These are phyloP conservation scores for Glycine soja DNA, from an alignment of 306 rosid species.

Conservation along the genomic window DNA sequence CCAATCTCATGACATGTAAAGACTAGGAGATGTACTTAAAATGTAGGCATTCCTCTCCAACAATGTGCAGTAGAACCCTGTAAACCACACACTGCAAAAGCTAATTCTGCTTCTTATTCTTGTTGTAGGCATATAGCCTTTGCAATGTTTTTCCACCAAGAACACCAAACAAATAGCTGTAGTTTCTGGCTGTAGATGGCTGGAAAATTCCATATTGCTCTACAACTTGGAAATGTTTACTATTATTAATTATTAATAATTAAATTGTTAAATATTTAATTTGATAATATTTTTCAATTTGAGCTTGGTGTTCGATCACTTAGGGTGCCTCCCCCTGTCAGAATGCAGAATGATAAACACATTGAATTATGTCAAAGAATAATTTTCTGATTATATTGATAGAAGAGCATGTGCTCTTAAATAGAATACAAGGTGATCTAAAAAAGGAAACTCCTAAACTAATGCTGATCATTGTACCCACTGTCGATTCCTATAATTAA, in stretches of 20 bases:
- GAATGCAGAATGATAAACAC: background rate
- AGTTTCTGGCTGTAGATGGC: background rate
- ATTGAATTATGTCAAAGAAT: no score
- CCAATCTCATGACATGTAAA: background rate
- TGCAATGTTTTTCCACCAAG: background rate
- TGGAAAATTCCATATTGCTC: background rate
- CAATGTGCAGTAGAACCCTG: constrained; percentile 17
- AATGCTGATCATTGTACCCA: no score
- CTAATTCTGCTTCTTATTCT: background rate
- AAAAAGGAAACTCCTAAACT: no score
- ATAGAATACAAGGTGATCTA: no score
- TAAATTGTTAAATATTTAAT: background rate
- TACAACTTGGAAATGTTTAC: constrained; percentile 21
- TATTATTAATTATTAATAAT: background rate
- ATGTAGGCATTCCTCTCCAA: background rate
- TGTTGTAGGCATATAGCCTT: background rate
- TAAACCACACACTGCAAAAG: background rate
- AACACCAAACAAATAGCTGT: constrained; percentile 1
- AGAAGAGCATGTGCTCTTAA: no score
- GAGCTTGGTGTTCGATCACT: constrained; percentile 7
- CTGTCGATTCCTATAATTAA: no score
- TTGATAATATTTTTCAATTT: background rate
- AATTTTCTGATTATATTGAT: no score
- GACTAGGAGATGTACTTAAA: constrained; percentile 8
- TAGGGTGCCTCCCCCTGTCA: background rate